These are phyloP conservation scores for Cenchrus purpureus DNA, from an alignment of 176 grass and related monocot genomes.

Conservation along the genomic window DNA sequence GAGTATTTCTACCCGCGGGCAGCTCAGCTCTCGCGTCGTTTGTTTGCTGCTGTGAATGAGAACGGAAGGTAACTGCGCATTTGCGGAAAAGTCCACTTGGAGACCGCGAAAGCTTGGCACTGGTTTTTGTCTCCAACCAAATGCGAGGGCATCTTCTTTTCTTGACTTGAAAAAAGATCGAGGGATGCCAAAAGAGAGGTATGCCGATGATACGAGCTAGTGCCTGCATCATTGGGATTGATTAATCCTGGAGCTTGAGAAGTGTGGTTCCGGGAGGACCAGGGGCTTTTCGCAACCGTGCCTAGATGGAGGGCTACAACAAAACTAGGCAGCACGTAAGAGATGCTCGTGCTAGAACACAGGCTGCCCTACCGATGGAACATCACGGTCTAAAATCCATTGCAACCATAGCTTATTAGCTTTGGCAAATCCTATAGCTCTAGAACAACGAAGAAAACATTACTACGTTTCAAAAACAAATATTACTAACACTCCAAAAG, in stretches of 20 bases:
- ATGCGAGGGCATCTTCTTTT: conserved; percentile 28
- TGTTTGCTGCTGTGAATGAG: neutral
- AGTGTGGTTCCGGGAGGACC: neutral
- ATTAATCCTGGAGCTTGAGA: neutral
- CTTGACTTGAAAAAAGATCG: conserved; percentile 8
- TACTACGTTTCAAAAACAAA: too few relatives aligned
- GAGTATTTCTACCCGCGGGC: neutral
- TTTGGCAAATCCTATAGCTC: too few relatives aligned
- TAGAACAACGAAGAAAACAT: too few relatives aligned
- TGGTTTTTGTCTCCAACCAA: neutral
- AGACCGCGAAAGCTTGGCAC: conserved; percentile 32
- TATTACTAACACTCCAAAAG: too few relatives aligned
- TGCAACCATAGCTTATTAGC: too few relatives aligned
- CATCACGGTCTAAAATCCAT: too few relatives aligned
- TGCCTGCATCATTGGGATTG: too few relatives aligned
- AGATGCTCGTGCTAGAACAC: too few relatives aligned
- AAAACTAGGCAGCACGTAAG: neutral
- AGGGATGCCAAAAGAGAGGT: conserved; percentile 8
- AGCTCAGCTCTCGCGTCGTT: neutral
- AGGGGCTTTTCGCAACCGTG: neutral
- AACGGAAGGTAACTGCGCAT: neutral
- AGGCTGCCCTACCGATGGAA: too few relatives aligned
- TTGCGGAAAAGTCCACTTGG: neutral
- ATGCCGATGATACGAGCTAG: neutral
- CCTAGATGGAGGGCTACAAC: neutral